phyloP scores from a whole-genome alignment of 306 rosid genomes.

The Cucumis cinereus region DNA sequence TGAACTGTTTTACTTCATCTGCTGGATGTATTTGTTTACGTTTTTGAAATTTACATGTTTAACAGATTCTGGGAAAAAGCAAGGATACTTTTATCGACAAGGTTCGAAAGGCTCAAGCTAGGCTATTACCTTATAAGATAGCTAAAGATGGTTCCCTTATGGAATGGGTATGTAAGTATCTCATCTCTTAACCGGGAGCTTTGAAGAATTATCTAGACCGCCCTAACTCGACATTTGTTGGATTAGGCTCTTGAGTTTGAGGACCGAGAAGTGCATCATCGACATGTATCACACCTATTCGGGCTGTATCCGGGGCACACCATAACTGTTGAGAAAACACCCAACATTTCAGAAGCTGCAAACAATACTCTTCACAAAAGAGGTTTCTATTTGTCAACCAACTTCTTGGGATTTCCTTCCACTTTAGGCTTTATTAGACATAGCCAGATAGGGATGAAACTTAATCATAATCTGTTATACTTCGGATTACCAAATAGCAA shows the following conservation, averaged over 20 bases:
- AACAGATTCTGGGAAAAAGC: conserved; percentile 65
- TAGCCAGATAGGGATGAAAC: not conserved
- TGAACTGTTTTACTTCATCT: conserved; percentile 5
- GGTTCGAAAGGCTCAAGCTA: conserved; percentile 43
- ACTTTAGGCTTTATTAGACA: not conserved
- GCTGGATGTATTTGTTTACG: not conserved
- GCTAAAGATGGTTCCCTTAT: conserved; percentile 80
- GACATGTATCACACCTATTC: conserved; percentile 76
- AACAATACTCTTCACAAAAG: conserved; percentile 52
- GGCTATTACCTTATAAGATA: conserved; percentile 56
- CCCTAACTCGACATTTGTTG: conserved; percentile 4
- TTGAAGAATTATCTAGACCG: conserved; percentile 3
- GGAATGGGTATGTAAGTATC: conserved; percentile 72
- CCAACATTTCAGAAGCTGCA: conserved; percentile 69
- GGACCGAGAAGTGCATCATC: conserved; percentile 73
- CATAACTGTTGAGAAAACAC: conserved; percentile 52
- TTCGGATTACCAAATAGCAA: not conserved
- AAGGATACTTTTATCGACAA: conserved; percentile 43
- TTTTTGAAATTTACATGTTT: not conserved
- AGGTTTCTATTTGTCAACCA: conserved; percentile 36
- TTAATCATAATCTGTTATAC: not conserved
- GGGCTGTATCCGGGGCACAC: conserved; percentile 93
- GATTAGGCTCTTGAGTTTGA: conserved; percentile 75
- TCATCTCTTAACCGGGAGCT: not conserved
- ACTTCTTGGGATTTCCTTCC: conserved; percentile 9